Evolutionary conservation across 495 filamentous ascomycete genomes (phyloP).

Genomic region (Clavariopsis aquatica): DNA sequence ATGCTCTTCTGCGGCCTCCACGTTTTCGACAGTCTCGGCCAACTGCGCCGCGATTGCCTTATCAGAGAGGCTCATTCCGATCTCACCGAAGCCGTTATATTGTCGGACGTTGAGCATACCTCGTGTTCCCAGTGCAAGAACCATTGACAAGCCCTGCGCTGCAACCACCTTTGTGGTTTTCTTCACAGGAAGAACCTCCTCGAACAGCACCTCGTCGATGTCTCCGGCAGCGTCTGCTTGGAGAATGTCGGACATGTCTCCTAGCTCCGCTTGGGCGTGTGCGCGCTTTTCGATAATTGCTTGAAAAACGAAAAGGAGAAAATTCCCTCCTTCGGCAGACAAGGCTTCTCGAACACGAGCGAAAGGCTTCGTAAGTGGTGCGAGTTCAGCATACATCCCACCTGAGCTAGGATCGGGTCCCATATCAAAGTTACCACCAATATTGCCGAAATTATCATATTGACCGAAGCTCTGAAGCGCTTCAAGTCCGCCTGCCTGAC

Average conservation of each 20-base stretch:
- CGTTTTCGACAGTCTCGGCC: not conserved
- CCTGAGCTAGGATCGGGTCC: constrained; percentile 11
- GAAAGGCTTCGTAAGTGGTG: constrained; percentile 48
- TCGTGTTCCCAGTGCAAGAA: constrained; percentile 69
- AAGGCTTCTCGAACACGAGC: constrained; percentile 54
- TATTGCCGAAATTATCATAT: constrained; percentile 30
- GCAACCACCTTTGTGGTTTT: constrained; percentile 61
- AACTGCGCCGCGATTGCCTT: constrained; percentile 11
- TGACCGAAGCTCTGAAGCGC: constrained; percentile 48
- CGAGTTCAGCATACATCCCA: constrained; percentile 48
- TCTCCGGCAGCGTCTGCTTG: constrained; percentile 45
- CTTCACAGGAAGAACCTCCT: constrained; percentile 58
- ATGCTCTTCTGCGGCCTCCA: not conserved
- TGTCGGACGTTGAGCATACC: constrained; percentile 59
- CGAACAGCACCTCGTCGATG: constrained; percentile 55
- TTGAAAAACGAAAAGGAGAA: constrained; percentile 59
- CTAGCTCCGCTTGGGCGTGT: constrained; percentile 44
- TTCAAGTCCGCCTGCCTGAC: constrained; percentile 50
- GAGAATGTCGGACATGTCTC: constrained; percentile 38
- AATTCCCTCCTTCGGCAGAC: constrained; percentile 60
- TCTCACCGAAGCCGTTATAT: constrained; percentile 49
- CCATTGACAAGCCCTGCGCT: constrained; percentile 72
- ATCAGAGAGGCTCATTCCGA: constrained; percentile 36
- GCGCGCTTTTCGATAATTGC: constrained; percentile 42
- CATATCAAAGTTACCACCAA: constrained; percentile 24